A percentile compares a stretch with the other conserved stretches of the same genome.
Conservation (phyloP, 305 asterid genomes). For the Solanum hybrid region DNA sequence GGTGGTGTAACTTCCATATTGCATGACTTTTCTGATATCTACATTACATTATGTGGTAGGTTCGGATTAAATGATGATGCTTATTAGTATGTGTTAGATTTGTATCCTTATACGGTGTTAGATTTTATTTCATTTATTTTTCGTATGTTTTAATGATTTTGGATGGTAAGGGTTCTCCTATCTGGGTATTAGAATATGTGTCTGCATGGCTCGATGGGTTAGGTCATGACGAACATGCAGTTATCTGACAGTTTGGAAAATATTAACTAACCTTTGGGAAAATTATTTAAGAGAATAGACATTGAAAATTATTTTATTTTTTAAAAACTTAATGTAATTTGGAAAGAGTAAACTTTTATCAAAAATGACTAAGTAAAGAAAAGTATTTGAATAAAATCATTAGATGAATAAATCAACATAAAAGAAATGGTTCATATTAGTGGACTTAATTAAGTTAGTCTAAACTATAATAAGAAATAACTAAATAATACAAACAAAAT, state of each 20-base stretch:
- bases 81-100: neutral
- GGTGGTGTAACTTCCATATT: neutral
- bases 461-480: neutral
- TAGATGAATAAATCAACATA: neutral
- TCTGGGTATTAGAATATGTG: neutral
- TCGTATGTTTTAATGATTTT: neutral
- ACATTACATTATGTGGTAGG: neutral
- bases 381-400: neutral
- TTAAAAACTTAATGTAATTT: too few relatives aligned
- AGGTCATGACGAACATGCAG: neutral
- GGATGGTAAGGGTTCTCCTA: neutral
- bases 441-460: neutral
- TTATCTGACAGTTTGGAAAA: neutral
- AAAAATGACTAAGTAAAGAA: neutral
- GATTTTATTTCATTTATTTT: neutral
- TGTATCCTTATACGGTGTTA: too few relatives aligned
- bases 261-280: neutral
- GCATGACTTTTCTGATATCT: neutral
- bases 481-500: neutral
- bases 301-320: neutral
- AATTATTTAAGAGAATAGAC: neutral
- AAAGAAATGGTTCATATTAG: too few relatives aligned
- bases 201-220: neutral
- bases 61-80: neutral
- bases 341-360: neutral